Base-by-base conservation (phyloP, 352 stramenopile species). In the Phytophthora parvispora region DNA sequence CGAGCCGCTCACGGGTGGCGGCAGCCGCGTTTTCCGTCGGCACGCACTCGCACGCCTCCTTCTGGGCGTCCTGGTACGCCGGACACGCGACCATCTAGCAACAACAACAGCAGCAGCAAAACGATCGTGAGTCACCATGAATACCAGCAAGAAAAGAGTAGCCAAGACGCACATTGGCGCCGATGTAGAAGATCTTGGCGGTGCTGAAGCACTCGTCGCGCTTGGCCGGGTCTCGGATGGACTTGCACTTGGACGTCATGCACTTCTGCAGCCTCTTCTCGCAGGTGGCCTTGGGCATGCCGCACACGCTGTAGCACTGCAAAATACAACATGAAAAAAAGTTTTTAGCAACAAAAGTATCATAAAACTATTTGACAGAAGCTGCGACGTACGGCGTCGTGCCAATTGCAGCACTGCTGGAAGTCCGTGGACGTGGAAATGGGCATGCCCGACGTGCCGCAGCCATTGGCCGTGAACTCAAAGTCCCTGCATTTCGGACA, bases 271-370 rank as follows among this genome's bases (percentile, higher is more conserved):
- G 51, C 0, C 83, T 78, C 58, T 84, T 88, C 63, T 95, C 87
- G 52, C 87, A 95, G 51, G 73, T 78, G 48, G 53, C 49, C 53
- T 95, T 95, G 48, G 86, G 78, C 72, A 95, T 93, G 22, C 87
- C 87, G 29, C 87, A 95, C n/a, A 67, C 77, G 63, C 85, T 91
- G 72, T 95, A 95, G 68, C 87, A 95, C 85, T 94, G 42, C 28
- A 71, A 10, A n/a, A n/a, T n/a, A n/a, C n/a, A n/a, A n/a, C n/a
- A n/a, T n/a, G n/a, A n/a, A n/a, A n/a, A n/a, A n/a, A n/a, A 22
- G 18, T 42, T 42, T 42, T 42, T 0, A n/a, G 3, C 34, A 45
- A 22, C 18, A 22, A 45, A 12, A 42, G 38, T 36, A 10, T 36
- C 10, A 36, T 36, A 36, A 6, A 36, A 36, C 6, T 36, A 10